These are phyloP conservation scores for Mucor racemosus DNA, from an alignment of 371 early-diverging fungal genomes.

Conservation along the genomic window DNA sequence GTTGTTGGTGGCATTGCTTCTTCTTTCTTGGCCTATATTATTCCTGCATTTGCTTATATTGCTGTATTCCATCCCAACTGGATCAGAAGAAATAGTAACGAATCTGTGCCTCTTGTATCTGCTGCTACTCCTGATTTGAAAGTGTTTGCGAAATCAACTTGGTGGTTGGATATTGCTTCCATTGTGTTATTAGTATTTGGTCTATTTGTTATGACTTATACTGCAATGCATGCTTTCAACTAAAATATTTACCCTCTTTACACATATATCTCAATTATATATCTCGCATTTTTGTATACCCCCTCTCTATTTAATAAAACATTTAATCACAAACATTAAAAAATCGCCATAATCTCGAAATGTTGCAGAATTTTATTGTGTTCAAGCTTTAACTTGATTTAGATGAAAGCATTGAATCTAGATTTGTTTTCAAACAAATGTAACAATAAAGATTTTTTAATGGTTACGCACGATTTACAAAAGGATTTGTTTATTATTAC, in stretches of 20 bases:
- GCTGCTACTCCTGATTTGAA: not conserved
- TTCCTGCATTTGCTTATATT: slow-evolving; percentile 57
- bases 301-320: not conserved
- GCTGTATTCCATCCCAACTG: slow-evolving; percentile 35
- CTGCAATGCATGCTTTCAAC: slow-evolving; percentile 19
- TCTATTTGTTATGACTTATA: slow-evolving; percentile 27
- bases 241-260: not conserved
- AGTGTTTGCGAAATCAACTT: slow-evolving; percentile 11
- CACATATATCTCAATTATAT: not conserved
- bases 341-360: not conserved
- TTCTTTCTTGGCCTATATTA: slow-evolving; percentile 61
- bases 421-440: not conserved
- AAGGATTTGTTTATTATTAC: too few relatives aligned
- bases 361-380: not conserved
- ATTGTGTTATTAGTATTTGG: slow-evolving; percentile 31
- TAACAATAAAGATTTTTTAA: too few relatives aligned
- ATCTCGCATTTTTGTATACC: not conserved
- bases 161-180: slow-evolving; percentile 34
- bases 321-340: not conserved
- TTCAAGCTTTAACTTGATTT: not conserved
- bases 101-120: not conserved
- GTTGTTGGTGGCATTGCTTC: slow-evolving; percentile 62
- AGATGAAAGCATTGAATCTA: not conserved
- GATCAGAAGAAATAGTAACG: not conserved
- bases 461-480: too few relatives aligned